A percentile compares a stretch with the other conserved stretches of the same genome.
phyloP scores from a whole-genome alignment of 257 asterid species.

The Haberlea rhodopensis region DNA sequence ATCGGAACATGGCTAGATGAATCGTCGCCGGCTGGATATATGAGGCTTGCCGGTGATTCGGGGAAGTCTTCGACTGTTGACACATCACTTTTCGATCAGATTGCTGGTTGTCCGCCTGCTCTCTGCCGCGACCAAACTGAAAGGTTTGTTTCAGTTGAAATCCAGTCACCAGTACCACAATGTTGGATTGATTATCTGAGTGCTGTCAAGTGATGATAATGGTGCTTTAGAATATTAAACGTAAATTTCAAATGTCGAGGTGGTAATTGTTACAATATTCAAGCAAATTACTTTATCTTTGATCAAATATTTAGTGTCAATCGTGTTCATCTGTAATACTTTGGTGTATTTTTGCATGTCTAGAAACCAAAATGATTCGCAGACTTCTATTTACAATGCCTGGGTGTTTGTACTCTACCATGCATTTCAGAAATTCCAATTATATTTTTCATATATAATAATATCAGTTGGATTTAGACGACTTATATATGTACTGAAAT shows the following conservation, averaged over 20 bases:
- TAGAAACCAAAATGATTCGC: too few relatives aligned
- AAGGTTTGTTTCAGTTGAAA: slow-evolving; percentile 27
- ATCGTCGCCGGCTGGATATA: slow-evolving; percentile 50
- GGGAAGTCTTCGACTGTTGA: slow-evolving; percentile 53
- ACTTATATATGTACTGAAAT: too few relatives aligned
- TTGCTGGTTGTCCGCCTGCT: slow-evolving; percentile 36
- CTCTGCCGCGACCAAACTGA: slow-evolving; percentile 33
- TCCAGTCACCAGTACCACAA: slow-evolving; percentile 33
- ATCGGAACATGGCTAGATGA: slow-evolving; percentile 47
- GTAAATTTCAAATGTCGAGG: slow-evolving; percentile 17
- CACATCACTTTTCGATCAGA: slow-evolving; percentile 43
- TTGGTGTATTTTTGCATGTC: too few relatives aligned
- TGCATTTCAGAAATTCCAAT: too few relatives aligned
- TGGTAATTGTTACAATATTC: slow-evolving; percentile 11
- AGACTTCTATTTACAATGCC: too few relatives aligned
- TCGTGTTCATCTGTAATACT: neutral
- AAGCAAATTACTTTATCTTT: neutral
- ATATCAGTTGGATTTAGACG: too few relatives aligned
- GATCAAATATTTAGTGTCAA: neutral
- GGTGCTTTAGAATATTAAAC: neutral
- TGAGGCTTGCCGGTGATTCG: slow-evolving; percentile 72
- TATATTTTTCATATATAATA: too few relatives aligned
- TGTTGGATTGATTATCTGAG: slow-evolving; percentile 34
- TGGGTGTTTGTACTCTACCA: too few relatives aligned
- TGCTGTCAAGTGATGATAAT: slow-evolving; percentile 36